Conservation (phyloP, 1,139 yeast species). For the Kodamaea sp. region DNA sequence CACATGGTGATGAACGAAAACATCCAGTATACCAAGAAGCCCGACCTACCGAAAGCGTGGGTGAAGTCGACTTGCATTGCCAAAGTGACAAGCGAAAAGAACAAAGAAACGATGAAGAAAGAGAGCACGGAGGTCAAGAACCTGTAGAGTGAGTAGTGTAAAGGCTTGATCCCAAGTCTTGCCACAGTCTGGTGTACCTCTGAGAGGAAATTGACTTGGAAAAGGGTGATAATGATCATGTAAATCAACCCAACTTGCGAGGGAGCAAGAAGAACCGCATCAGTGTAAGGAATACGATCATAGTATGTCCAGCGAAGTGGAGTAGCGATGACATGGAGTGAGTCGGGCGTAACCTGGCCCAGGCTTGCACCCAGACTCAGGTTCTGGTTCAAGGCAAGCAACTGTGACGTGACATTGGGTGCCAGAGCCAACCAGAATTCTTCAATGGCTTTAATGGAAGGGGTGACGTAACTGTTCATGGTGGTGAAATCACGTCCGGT, state of each 20-base stretch:
- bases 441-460: slow-evolving; percentile 22
- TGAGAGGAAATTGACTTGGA: slow-evolving; percentile 21
- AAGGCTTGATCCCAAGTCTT: slow-evolving; percentile 26
- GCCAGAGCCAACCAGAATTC: slow-evolving; percentile 18
- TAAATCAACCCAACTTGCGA: slow-evolving; percentile 76
- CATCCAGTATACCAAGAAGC: slow-evolving; percentile 50
- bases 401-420: slow-evolving; percentile 11
- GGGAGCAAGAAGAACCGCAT: slow-evolving; percentile 60
- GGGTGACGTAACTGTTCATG: slow-evolving; percentile 30
- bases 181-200: slow-evolving; percentile 14
- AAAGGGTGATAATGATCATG: slow-evolving; percentile 64
- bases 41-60: slow-evolving; percentile 40
- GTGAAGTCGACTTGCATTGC: slow-evolving; percentile 47
- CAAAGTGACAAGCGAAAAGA: slow-evolving; percentile 40
- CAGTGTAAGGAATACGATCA: slow-evolving; percentile 54
- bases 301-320: slow-evolving; percentile 37
- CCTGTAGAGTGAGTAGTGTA: slow-evolving; percentile 35
- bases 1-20: slow-evolving; percentile 43
- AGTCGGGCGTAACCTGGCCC: slow-evolving; percentile 13
- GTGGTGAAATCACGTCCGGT: slow-evolving; percentile 43
- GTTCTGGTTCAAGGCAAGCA: slow-evolving; percentile 11
- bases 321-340: slow-evolving; percentile 26
- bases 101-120: slow-evolving; percentile 38
- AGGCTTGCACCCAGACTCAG: too few species aligned
- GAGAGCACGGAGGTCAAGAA: slow-evolving; percentile 29